phyloP scores from a whole-genome alignment of 768 basidiomycete genomes.

The Leccinum sublutescens region DNA sequence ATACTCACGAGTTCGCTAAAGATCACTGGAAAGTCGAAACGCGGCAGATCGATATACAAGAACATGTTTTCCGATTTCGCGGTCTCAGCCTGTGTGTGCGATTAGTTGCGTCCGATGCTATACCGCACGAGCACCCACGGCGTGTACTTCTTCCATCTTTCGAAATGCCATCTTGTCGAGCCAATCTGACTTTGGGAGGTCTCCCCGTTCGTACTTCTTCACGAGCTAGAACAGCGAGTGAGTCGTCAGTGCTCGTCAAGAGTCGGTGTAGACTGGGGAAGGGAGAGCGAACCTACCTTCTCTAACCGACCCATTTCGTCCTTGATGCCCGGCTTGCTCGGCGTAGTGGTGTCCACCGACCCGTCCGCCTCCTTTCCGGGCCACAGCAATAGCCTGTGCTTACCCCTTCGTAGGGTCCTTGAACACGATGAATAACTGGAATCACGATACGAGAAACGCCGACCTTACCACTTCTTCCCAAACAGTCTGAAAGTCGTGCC shows the following conservation, averaged over 20 bases:
- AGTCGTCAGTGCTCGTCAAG: background rate
- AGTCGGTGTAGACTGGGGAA: background rate
- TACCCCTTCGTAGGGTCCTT: slow-evolving; percentile 88
- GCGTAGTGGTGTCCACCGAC: slow-evolving; percentile 75
- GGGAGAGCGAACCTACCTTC: slow-evolving; percentile 51
- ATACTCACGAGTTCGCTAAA: slow-evolving; percentile 81
- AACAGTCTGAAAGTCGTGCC: slow-evolving; percentile 90
- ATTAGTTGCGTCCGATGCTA: background rate
- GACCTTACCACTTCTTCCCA: slow-evolving; percentile 82
- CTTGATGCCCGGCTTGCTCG: slow-evolving; percentile 74
- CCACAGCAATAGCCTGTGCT: slow-evolving; percentile 87
- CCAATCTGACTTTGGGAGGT: slow-evolving; percentile 94
- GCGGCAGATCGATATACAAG: slow-evolving; percentile 91
- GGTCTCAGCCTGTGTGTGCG: slow-evolving; percentile 68
- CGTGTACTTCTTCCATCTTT: slow-evolving; percentile 93
- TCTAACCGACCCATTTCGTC: slow-evolving; percentile 97
- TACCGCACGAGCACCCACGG: slow-evolving; percentile 47
- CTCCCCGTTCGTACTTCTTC: slow-evolving; percentile 95
- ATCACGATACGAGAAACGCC: background rate
- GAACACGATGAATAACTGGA: background rate
- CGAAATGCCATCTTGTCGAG: slow-evolving; percentile 90
- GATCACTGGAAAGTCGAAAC: slow-evolving; percentile 96
- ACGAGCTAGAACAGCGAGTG: slow-evolving; percentile 54
- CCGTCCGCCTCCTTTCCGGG: slow-evolving; percentile 84
- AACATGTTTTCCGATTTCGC: slow-evolving; percentile 93